phyloP scores from a whole-genome alignment of 805 yeast genomes.

The Yamadazyma philogaea region DNA sequence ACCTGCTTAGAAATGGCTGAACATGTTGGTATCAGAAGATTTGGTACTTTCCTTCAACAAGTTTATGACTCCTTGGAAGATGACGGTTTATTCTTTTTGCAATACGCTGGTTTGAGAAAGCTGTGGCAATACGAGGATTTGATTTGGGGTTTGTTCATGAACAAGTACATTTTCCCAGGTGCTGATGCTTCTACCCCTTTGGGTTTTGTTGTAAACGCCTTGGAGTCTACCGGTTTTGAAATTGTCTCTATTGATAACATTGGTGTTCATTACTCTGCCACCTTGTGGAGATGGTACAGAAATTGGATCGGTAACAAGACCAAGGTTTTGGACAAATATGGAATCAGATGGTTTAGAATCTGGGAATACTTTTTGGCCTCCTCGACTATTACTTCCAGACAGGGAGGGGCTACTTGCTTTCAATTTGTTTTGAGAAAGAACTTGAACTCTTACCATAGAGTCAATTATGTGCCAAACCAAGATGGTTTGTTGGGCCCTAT shows the following conservation, averaged over 20 bases:
- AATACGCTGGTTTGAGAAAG: constrained; percentile 88
- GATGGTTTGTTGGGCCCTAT: constrained; percentile 65
- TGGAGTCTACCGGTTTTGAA: constrained; percentile 86
- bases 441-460: constrained; percentile 77
- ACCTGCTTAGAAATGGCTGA: constrained; percentile 94
- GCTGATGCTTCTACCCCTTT: constrained; percentile 95
- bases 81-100: constrained; percentile 84
- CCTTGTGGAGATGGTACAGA: constrained; percentile 91
- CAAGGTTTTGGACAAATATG: constrained; percentile 72
- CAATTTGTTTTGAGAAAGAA: constrained; percentile 91
- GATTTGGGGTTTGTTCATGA: constrained; percentile 93
- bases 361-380: constrained; percentile 89
- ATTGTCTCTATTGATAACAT: constrained; percentile 79
- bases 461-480: constrained; percentile 76
- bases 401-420: constrained; percentile 89
- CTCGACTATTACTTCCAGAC: constrained; percentile 83
- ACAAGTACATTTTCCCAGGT: constrained; percentile 95
- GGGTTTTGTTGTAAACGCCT: constrained; percentile 70
- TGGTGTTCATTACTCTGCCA: constrained; percentile 90
- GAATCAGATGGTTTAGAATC: constrained; percentile 85
- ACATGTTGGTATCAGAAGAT: constrained; percentile 90
- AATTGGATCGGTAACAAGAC: constrained; percentile 89
- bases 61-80: constrained; percentile 86
- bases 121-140: constrained; percentile 93
- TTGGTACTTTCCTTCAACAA: constrained; percentile 70